These are phyloP conservation scores for Acidiella bohemica DNA, from an alignment of 495 filamentous ascomycete genomes.

Conservation along the genomic window DNA sequence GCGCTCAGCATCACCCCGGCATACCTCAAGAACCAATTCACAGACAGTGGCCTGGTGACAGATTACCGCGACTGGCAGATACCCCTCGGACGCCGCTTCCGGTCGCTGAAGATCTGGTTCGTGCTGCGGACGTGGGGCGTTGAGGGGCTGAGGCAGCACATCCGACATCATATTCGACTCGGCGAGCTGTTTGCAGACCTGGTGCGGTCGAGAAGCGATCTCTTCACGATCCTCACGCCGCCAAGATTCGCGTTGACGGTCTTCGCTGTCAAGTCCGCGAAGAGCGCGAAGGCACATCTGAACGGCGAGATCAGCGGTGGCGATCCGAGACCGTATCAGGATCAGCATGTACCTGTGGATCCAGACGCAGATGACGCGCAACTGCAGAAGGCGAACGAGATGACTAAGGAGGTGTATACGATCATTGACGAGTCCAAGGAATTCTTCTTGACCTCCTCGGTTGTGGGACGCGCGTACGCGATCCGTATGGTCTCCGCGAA, in stretches of 20 bases:
- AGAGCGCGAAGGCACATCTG: background rate
- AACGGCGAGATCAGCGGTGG: background rate
- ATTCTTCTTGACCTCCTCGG: constrained; percentile 71
- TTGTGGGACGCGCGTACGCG: constrained; percentile 61
- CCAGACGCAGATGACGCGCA: constrained; percentile 23
- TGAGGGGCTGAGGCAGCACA: constrained; percentile 58
- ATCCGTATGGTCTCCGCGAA: constrained; percentile 73
- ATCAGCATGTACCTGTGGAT: constrained; percentile 7
- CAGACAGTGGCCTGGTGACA: constrained; percentile 72
- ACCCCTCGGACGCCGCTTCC: constrained; percentile 83
- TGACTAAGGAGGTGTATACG: constrained; percentile 72
- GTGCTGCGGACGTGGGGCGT: constrained; percentile 80
- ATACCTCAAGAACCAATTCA: constrained; percentile 69
- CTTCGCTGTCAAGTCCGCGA: constrained; percentile 41
- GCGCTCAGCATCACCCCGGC: constrained; percentile 71
- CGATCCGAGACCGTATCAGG: constrained; percentile 21
- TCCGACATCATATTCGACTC: constrained; percentile 50
- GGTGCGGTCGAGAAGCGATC: constrained; percentile 41
- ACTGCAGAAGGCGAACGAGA: constrained; percentile 42
- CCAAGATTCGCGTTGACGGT: constrained; percentile 74
- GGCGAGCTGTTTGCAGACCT: constrained; percentile 59
- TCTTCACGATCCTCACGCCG: constrained; percentile 64
- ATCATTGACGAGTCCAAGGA: constrained; percentile 58
- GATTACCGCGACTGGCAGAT: constrained; percentile 99
- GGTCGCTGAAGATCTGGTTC: constrained; percentile 92